Base-by-base conservation (phyloP, 1,284 basidiomycete genomes). In the Sporisorium iseilematis-ciliati region DNA sequence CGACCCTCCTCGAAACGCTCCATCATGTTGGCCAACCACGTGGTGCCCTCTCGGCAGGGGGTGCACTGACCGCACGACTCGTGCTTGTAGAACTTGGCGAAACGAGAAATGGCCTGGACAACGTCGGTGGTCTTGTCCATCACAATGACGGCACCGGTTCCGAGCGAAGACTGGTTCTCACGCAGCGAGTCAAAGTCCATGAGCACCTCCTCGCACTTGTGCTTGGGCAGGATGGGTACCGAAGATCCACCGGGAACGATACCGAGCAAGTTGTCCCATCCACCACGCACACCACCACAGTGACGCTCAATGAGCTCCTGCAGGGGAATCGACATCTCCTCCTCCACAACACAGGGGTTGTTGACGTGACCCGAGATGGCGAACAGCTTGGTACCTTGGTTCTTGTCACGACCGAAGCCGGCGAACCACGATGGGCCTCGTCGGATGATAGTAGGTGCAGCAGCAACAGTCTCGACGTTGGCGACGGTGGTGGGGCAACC, bases 181-280 rank as follows among this genome's bases (percentile, higher is more conserved):
- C 96, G 96, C 66, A 98, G 89, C 7, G 95, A 97, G 87, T 99
- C 96, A 86, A 93, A 99, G 88, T 99, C 96, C 96, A 99, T 99
- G 38, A 84, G 76, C 8, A 79, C 82, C 45, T 80, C 64, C 40
- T 81, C 82, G 64, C 82, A 84, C 59, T 76, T 78, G 69, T 82
- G 87, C 72, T 91, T 93, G 20, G 94, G 94, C 63, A 98, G 87
- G 61, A 98, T 91, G n/a, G 96, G 96, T 1, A 98, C 96, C 11
- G 95, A 97, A 67, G 92, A 92, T 51, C 96, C 96, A 75, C 96
- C 95, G 7, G 96, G 95, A 57, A 98, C 91, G 82, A 98, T 94
- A 46, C 95, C 96, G 6, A 95, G 89, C 40, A 98, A 86, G 87
- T 99, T 97, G 84, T 97, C 91, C 96, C 96, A 98, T 20, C 96